Conservation (phyloP, 1,284 basidiomycete species). For the Sporisorium sorghi region DNA sequence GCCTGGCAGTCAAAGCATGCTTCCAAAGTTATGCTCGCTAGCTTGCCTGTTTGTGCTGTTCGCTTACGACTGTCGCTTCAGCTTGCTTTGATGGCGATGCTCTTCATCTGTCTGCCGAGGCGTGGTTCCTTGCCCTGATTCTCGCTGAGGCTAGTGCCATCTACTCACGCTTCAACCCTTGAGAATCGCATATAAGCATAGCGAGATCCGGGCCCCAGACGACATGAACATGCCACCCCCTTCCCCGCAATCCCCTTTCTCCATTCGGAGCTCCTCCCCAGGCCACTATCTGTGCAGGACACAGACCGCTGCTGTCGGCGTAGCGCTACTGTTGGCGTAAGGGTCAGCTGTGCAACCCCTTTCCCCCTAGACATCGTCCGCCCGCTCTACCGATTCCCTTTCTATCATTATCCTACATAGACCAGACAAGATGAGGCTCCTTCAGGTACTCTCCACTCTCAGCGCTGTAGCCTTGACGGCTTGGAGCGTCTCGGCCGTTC, state of each 20-base stretch:
- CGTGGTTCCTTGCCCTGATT: slow-evolving; percentile 3
- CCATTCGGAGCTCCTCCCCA: background rate
- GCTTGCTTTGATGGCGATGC: background rate
- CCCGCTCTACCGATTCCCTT: too few species aligned
- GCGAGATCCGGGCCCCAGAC: background rate
- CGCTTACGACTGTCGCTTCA: background rate
- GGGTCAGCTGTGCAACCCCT: background rate
- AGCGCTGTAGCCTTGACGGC: slow-evolving; percentile 20
- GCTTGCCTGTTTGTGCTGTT: background rate
- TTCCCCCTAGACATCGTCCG: background rate
- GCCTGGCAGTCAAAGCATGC: too few species aligned
- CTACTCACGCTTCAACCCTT: background rate
- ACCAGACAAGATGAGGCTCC: slow-evolving; percentile 18
- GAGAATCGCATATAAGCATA: slow-evolving; percentile 1
- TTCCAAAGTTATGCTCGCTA: background rate
- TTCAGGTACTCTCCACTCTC: slow-evolving; percentile 19
- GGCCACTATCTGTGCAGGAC: slow-evolving; percentile 3
- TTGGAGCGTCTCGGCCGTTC: slow-evolving; percentile 17
- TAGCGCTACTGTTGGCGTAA: too few species aligned
- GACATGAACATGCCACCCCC: background rate
- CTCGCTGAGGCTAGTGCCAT: background rate
- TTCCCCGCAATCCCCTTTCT: background rate
- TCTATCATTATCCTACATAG: background rate
- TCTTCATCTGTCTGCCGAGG: background rate
- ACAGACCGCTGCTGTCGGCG: slow-evolving; percentile 2